Percentiles rank a stretch among this genome's conserved stretches.
Conservation (phyloP, 2,329 filamentous ascomycete genomes). For the Verticillium longisporum region DNA sequence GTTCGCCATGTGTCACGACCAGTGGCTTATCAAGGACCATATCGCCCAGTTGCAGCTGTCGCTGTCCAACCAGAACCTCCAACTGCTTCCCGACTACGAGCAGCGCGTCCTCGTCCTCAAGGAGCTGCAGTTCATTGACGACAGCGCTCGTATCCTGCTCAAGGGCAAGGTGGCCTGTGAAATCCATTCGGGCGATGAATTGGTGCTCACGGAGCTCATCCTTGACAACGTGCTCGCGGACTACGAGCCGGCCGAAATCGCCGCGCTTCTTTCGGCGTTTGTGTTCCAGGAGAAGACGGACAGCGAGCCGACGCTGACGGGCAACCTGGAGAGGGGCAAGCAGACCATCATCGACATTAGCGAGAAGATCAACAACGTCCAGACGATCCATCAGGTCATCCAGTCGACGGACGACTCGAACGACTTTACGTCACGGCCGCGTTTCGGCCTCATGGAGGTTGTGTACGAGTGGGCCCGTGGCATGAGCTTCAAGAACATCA, state of each 20-base stretch:
- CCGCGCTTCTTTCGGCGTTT: slow-evolving; percentile 85
- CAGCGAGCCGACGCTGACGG: slow-evolving; percentile 70
- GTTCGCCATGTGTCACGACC: slow-evolving; percentile 94
- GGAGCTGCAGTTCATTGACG: slow-evolving; percentile 88
- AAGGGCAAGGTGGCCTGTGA: slow-evolving; percentile 99
- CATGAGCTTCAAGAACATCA: slow-evolving; percentile 98
- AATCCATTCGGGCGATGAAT: slow-evolving; percentile 92
- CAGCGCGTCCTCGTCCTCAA: slow-evolving; percentile 88
- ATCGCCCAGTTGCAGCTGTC: slow-evolving; percentile 80
- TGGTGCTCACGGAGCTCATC: slow-evolving; percentile 92
- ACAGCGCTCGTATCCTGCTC: slow-evolving; percentile 78
- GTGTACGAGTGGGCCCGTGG: slow-evolving; percentile 98
- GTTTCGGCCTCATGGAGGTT: slow-evolving; percentile 93
- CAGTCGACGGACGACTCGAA: slow-evolving; percentile 84
- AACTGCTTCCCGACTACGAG: slow-evolving; percentile 92
- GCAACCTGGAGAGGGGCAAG: slow-evolving; percentile 73
- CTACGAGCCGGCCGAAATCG: slow-evolving; percentile 94
- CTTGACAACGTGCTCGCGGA: slow-evolving; percentile 94
- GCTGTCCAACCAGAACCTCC: slow-evolving; percentile 93
- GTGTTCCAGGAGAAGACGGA: slow-evolving; percentile 98
- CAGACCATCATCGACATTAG: slow-evolving; percentile 83
- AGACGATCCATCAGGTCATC: slow-evolving; percentile 88
- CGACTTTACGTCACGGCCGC: slow-evolving; percentile 78
- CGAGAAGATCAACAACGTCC: slow-evolving; percentile 85
- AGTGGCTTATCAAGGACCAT: slow-evolving; percentile 93